Conservation (phyloP, 108 stramenopile species). For the Ochromonas danica region DNA sequence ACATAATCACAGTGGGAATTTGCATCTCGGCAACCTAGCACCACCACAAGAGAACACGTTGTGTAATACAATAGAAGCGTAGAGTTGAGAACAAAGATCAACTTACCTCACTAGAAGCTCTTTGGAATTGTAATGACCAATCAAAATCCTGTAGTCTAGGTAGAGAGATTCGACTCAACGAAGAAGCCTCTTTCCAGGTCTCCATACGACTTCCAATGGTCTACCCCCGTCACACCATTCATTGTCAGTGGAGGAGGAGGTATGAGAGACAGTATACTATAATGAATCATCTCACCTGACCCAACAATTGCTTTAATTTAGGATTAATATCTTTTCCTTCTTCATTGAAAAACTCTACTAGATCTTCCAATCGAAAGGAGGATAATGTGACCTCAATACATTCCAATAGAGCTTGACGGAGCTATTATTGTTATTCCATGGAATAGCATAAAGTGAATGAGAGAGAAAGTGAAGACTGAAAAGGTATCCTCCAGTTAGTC, state of each 20-base stretch:
- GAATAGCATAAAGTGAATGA: neutral
- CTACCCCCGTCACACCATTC: neutral
- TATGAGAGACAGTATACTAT: neutral
- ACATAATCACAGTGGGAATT: neutral
- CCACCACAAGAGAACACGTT: no score
- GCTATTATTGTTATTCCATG: neutral
- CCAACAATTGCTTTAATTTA: neutral
- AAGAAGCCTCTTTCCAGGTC: neutral
- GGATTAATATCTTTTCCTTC: neutral
- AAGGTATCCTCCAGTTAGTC: neutral
- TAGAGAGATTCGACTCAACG: neutral
- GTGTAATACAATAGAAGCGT: neutral
- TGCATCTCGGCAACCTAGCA: neutral
- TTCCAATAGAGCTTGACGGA: neutral
- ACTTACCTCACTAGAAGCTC: conserved; percentile 6
- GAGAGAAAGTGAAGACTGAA: neutral
- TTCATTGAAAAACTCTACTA: neutral
- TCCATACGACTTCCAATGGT: neutral
- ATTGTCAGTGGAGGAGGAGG: no score
- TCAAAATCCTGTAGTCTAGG: conserved; percentile 11
- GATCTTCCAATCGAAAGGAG: neutral
- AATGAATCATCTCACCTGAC: neutral
- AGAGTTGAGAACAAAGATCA: neutral
- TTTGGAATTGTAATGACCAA: neutral
- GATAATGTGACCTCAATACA: neutral